Conservation (phyloP, 192 early-diverging fungal species). For the Ambispora gerdemannii region DNA sequence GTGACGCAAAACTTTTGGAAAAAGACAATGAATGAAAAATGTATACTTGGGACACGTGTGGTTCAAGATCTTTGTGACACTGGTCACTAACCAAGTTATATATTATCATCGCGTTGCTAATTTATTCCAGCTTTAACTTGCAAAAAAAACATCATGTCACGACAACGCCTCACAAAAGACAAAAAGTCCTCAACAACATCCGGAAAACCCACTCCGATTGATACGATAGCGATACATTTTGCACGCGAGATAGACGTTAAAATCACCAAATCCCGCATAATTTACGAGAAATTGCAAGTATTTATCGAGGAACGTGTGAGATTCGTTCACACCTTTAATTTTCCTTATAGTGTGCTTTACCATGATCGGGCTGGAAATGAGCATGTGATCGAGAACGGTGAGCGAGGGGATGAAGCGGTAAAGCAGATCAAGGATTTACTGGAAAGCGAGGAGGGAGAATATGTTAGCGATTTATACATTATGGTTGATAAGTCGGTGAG, state of each 20-base stretch:
- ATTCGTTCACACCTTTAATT: conserved; percentile 1
- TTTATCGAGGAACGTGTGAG: conserved; percentile 4
- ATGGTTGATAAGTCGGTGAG: conserved; percentile 4
- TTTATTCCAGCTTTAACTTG: too few species aligned
- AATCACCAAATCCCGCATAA: neutral
- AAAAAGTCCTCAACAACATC: too few species aligned
- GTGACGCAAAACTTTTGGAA: too few species aligned
- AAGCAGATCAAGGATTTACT: neutral
- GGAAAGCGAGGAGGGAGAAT: conserved; percentile 11
- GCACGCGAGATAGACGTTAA: neutral
- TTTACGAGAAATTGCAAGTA: neutral
- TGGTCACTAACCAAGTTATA: too few species aligned
- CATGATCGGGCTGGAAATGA: neutral
- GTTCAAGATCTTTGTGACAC: too few species aligned
- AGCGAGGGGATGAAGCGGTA: neutral
- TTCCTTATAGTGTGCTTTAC: neutral
- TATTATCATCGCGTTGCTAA: too few species aligned
- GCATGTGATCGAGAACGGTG: neutral
- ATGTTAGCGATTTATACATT: neutral
- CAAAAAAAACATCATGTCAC: too few species aligned
- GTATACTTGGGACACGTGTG: too few species aligned
- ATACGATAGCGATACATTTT: neutral
- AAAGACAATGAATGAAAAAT: too few species aligned
- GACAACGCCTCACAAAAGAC: too few species aligned
- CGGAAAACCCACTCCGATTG: neutral